Percentiles rank a stretch among this genome's conserved stretches.
phyloP scores from a whole-genome alignment of 768 basidiomycete genomes.

The Mycena pura region DNA sequence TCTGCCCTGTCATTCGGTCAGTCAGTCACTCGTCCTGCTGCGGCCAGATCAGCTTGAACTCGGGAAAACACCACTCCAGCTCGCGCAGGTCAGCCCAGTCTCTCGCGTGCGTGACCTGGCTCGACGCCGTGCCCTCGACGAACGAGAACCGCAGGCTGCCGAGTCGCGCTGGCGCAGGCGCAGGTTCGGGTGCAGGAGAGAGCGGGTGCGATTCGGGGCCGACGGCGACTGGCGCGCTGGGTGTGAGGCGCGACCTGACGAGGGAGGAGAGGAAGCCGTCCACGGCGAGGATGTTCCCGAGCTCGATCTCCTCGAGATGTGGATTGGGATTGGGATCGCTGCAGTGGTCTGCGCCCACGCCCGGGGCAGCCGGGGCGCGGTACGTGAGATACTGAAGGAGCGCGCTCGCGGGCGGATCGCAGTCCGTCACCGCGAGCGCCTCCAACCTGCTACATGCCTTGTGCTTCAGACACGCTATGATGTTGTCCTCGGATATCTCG shows the following conservation, averaged over 20 bases:
- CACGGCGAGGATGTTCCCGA: not conserved
- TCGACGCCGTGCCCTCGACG: not conserved
- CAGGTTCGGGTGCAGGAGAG: no score
- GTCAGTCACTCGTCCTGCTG: not conserved
- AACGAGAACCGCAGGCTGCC: not conserved
- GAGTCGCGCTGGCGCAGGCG: not conserved
- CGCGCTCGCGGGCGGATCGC: not conserved
- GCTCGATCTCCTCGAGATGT: not conserved
- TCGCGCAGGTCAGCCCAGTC: not conserved
- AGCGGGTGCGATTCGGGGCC: no score
- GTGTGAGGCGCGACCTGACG: conserved; percentile 11
- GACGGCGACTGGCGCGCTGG: not conserved
- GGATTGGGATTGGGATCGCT: conserved; percentile 1
- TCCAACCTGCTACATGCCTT: conserved; percentile 5
- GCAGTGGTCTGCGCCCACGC: no score
- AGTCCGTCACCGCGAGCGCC: not conserved
- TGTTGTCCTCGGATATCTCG: not conserved
- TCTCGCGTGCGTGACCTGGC: not conserved
- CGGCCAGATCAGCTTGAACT: conserved; percentile 3
- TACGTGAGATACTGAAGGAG: conserved; percentile 15
- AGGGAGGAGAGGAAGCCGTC: conserved; percentile 10
- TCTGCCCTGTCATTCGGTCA: no score
- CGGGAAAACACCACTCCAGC: not conserved
- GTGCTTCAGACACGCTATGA: conserved; percentile 7
- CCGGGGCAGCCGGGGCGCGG: no score